These are phyloP conservation scores for Ophiostoma sp. DNA, from an alignment of 2,329 filamentous ascomycete genomes.

Conservation along the genomic window DNA sequence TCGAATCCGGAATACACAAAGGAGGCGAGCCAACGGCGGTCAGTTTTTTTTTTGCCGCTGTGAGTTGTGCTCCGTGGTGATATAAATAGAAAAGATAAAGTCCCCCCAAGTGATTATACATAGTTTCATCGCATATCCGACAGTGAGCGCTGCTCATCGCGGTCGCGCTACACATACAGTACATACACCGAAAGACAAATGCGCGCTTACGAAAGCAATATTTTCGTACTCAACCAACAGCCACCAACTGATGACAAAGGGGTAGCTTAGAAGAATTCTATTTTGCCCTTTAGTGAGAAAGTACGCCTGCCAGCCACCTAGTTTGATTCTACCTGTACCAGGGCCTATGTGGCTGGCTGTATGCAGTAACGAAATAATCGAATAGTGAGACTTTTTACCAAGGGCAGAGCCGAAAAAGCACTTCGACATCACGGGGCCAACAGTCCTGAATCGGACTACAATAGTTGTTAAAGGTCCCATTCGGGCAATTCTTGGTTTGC, in stretches of 20 bases:
- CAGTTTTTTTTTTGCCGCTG: not conserved
- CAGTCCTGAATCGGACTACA: too few relatives aligned
- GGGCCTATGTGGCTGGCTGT: not conserved
- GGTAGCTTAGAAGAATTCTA: not conserved
- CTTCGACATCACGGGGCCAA: too few relatives aligned
- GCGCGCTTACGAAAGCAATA: not conserved
- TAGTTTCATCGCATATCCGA: not conserved
- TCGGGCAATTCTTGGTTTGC: not conserved
- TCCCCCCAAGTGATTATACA: not conserved
- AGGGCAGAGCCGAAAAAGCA: not conserved
- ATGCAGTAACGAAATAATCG: not conserved
- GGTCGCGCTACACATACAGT: not conserved
- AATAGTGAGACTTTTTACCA: not conserved
- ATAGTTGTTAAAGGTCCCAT: not conserved
- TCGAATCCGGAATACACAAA: not conserved
- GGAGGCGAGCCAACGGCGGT: not conserved
- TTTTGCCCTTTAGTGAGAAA: conserved; percentile 1
- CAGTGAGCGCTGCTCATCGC: not conserved
- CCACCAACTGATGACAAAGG: conserved; percentile 3
- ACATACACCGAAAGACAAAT: not conserved
- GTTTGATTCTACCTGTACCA: not conserved
- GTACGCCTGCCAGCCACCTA: not conserved
- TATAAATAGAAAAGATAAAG: not conserved
- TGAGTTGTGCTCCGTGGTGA: not conserved
- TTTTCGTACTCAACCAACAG: not conserved